Percentiles rank a stretch among this genome's conserved stretches.
Evolutionary conservation across 75 land plant species (phyloP).

Genomic region (Selaginella tamariscina): DNA sequence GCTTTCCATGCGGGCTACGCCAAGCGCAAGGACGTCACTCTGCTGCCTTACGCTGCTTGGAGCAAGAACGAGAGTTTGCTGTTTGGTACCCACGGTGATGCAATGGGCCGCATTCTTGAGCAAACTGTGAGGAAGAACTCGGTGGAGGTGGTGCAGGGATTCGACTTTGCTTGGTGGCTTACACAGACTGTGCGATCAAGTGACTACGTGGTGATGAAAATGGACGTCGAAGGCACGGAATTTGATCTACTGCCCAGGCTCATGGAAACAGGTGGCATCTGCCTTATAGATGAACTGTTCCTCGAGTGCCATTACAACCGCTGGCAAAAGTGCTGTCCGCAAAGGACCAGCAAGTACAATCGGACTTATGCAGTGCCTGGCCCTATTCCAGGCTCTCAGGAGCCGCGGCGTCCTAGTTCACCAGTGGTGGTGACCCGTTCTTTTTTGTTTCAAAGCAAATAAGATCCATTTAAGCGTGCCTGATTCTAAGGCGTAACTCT

Average conservation of each 20-base stretch:
- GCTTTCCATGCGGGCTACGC: neutral
- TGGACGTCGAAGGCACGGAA: slow-evolving; percentile 86
- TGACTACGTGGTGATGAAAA: slow-evolving; percentile 78
- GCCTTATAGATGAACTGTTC: slow-evolving; percentile 73
- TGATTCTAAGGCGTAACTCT: no score
- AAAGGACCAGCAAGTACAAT: slow-evolving; percentile 47
- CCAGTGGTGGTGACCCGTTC: slow-evolving; percentile 63
- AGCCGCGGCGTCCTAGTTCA: slow-evolving; percentile 68
- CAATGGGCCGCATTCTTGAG: slow-evolving; percentile 18
- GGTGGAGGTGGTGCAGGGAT: slow-evolving; percentile 32
- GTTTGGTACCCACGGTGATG: slow-evolving; percentile 34
- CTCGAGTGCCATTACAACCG: slow-evolving; percentile 61
- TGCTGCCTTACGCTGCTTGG: slow-evolving; percentile 39
- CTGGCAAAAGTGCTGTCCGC: slow-evolving; percentile 64
- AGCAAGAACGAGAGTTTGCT: slow-evolving; percentile 51
- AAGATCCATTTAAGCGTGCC: no score
- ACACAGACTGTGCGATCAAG: slow-evolving; percentile 31
- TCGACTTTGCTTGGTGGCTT: slow-evolving; percentile 63
- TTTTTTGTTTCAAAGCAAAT: no score
- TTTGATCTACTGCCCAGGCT: slow-evolving; percentile 57
- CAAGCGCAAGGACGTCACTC: neutral
- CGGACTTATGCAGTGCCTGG: slow-evolving; percentile 60
- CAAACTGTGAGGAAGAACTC: neutral
- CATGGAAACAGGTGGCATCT: slow-evolving; percentile 36
- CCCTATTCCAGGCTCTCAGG: slow-evolving; percentile 50